Conservation (phyloP, 768 basidiomycete species). For the Podaxis sp. region DNA sequence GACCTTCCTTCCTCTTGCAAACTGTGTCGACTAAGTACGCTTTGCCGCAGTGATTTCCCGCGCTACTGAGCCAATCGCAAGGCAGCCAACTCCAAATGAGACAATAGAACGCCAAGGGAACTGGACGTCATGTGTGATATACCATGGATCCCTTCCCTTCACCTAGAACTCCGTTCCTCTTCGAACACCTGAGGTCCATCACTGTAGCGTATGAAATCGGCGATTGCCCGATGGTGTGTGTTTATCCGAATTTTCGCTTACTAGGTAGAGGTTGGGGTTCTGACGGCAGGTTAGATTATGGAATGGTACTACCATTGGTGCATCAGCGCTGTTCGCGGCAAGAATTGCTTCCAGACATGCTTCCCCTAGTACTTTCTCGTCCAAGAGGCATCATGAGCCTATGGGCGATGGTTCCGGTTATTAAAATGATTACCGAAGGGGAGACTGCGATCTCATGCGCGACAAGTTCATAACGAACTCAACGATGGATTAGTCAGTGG, state of each 20-base stretch:
- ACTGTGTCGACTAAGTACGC: background rate
- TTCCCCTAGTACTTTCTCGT: background rate
- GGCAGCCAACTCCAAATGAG: background rate
- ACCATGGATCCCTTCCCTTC: background rate
- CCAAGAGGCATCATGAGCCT: background rate
- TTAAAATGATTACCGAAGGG: background rate
- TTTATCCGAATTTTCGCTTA: background rate
- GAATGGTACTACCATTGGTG: background rate
- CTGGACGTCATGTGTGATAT: background rate
- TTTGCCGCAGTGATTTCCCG: background rate
- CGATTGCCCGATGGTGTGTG: background rate
- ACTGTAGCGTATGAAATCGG: background rate
- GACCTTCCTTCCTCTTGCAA: background rate
- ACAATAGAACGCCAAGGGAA: background rate
- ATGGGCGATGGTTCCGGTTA: constrained; percentile 2
- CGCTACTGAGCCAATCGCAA: background rate
- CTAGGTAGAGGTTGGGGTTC: background rate
- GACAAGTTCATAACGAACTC: background rate
- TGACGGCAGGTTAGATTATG: background rate
- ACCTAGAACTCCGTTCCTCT: background rate
- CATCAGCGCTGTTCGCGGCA: background rate
- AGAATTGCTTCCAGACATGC: background rate
- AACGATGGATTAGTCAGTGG: constrained; percentile 3
- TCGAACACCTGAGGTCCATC: background rate
- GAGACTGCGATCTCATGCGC: background rate